Base-by-base conservation (phyloP, 2,329 filamentous ascomycete species). In the Clonostachys sp. region DNA sequence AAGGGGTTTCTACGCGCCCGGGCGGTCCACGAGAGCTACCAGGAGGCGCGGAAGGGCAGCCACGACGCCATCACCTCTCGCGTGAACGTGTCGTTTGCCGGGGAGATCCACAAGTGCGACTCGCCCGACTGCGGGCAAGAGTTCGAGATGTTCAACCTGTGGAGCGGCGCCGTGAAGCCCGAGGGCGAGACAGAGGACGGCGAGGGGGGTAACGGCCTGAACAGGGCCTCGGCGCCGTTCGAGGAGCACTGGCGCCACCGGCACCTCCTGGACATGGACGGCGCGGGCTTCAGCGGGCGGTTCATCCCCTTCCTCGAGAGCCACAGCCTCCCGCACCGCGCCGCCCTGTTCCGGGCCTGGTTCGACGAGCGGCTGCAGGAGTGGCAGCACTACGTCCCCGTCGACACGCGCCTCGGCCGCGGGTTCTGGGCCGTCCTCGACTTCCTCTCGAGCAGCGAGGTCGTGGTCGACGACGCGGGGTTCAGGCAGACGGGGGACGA, bases 261-360 rank as follows among this genome's bases (percentile, higher is more conserved):
- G 57, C 86, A 80, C 57, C 72, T 90, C 2, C 77, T 84, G 0
- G 87, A 91, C 59, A 74, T 90, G 44, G 87, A 91, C 60, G 87
- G 86, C 17, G 80, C 84, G 59, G 77, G 74, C 4, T 84, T 84
- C 59, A 81, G 75, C 40, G 83, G 81, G 2, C 74, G 83, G 12
- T 86, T 82, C 61, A 70, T 89, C 4, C 84, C 86, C 0, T 80
- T 91, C 60, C 76, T 87, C 54, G 75, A 76, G 24, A 84, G 78
- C 44, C 84, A 77, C 7, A 81, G 77, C 39, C 61, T 89, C 16
- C 81, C 83, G 0, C 78, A 91, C 64, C 90, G 90, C 65, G 80
- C 55, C 6, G 54, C 55, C 3, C 66, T 84, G 20, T 86, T 83
- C 58, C 69, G 73, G 20, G 81, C 84, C 48, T 87, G 83, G 83